Percentiles rank a stretch among this genome's conserved stretches.
Evolutionary conservation across 1,139 yeast species (phyloP).

Genomic region (Saccharomyces uvarum): DNA sequence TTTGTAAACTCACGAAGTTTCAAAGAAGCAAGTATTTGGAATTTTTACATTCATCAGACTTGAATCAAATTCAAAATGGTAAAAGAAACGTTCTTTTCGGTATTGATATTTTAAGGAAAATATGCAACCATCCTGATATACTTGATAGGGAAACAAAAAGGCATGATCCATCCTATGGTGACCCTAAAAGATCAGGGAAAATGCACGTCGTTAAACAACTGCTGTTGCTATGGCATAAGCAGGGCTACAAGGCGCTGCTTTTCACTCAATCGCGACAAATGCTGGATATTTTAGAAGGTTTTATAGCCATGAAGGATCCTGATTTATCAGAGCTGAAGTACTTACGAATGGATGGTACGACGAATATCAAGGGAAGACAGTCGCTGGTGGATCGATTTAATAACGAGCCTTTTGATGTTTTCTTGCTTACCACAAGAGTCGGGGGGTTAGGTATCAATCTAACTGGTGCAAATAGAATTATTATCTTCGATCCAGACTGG

Average conservation of each 20-base stretch:
- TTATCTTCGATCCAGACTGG: constrained; percentile 97
- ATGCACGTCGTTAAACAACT: constrained; percentile 80
- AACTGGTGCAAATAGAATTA: constrained; percentile 92
- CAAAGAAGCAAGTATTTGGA: constrained; percentile 70
- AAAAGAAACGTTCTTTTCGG: constrained; percentile 79
- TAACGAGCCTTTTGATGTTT: constrained; percentile 51
- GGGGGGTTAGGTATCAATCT: constrained; percentile 93
- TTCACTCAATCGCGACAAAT: constrained; percentile 92
- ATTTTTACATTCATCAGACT: constrained; percentile 70
- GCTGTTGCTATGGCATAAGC: constrained; percentile 65
- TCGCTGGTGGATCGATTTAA: constrained; percentile 74
- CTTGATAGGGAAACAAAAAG: constrained; percentile 48
- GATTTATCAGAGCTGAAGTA: constrained; percentile 40
- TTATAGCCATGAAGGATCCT: constrained; percentile 43
- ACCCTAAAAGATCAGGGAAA: constrained; percentile 72
- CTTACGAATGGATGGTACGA: constrained; percentile 90
- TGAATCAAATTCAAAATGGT: constrained; percentile 65
- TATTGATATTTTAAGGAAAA: constrained; percentile 79
- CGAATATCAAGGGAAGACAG: constrained; percentile 73
- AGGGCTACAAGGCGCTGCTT: constrained; percentile 69
- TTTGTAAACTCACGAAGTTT: constrained; percentile 71
- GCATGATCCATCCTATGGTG: constrained; percentile 49
- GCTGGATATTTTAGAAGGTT: constrained; percentile 76
- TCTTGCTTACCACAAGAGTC: constrained; percentile 82
- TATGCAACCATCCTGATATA: constrained; percentile 93